A percentile compares a stretch with the other conserved stretches of the same genome.
phyloP scores from a whole-genome alignment of 2,329 filamentous ascomycete species.

The Trichoderma afroharzianum region DNA sequence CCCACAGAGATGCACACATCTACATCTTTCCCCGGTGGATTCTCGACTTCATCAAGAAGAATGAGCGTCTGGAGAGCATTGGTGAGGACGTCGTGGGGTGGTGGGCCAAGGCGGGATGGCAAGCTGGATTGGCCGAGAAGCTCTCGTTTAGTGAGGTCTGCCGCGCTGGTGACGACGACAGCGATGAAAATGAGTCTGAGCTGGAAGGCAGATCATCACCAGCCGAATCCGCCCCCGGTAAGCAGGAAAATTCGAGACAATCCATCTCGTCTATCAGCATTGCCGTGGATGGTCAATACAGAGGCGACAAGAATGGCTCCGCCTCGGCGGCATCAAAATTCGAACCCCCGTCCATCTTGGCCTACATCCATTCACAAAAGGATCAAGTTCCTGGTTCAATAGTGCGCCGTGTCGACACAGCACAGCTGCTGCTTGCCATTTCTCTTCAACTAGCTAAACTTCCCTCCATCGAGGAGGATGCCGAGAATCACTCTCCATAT shows the following conservation, averaged over 20 bases:
- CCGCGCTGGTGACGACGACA: conserved; percentile 33
- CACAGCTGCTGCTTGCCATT: conserved; percentile 73
- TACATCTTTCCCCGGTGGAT: conserved; percentile 94
- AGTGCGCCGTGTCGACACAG: conserved; percentile 84
- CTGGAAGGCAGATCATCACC: conserved; percentile 29
- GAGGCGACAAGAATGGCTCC: not conserved
- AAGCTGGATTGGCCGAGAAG: conserved; percentile 74
- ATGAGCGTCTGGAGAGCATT: conserved; percentile 81
- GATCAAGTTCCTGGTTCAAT: conserved; percentile 52
- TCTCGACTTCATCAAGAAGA: conserved; percentile 74
- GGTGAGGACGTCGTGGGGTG: conserved; percentile 89
- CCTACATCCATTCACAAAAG: conserved; percentile 70
- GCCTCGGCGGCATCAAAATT: conserved; percentile 17
- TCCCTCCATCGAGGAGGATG: conserved; percentile 62
- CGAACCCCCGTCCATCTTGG: conserved; percentile 67
- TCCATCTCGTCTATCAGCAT: not conserved
- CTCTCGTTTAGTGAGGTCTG: conserved; percentile 66
- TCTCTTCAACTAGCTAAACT: conserved; percentile 86
- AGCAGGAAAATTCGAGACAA: conserved; percentile 14
- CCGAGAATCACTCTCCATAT: conserved; percentile 62
- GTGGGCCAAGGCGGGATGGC: conserved; percentile 96
- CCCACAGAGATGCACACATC: conserved; percentile 85
- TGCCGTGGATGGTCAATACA: not conserved
- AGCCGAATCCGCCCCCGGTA: conserved; percentile 23
- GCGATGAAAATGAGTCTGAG: conserved; percentile 37